Evolutionary conservation across 306 rosid genomes (phyloP).

Genomic region (Cajanus cajan): DNA sequence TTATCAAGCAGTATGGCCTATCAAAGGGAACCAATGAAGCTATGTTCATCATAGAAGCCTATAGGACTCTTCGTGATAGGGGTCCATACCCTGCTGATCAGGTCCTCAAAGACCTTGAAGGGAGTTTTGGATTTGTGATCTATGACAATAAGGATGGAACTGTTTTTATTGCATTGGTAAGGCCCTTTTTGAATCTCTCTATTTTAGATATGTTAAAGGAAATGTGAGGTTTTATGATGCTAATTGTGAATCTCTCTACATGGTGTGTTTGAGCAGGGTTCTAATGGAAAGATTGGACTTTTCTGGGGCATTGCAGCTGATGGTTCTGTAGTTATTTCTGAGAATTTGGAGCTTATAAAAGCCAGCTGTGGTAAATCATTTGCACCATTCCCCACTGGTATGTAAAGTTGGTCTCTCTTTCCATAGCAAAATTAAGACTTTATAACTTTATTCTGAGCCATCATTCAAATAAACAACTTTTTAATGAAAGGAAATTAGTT

Average conservation of each 20-base stretch:
- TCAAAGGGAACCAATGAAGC: constrained; percentile 81
- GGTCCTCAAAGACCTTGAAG: constrained; percentile 86
- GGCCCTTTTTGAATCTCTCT: background rate
- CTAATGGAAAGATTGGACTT: constrained; percentile 56
- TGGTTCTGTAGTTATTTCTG: constrained; percentile 80
- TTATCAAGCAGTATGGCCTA: constrained; percentile 73
- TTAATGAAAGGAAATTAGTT: background rate
- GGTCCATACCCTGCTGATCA: constrained; percentile 96
- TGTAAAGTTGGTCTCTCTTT: constrained; percentile 1
- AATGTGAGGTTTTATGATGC: background rate
- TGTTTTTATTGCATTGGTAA: constrained; percentile 76
- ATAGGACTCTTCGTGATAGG: constrained; percentile 82
- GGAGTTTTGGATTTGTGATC: constrained; percentile 77
- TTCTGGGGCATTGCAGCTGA: constrained; percentile 86
- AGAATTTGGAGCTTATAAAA: constrained; percentile 64
- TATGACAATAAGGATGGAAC: constrained; percentile 60
- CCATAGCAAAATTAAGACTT: background rate
- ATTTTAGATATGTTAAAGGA: background rate
- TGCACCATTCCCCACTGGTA: constrained; percentile 92
- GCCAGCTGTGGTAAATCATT: constrained; percentile 82
- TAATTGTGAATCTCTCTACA: background rate
- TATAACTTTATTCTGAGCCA: background rate
- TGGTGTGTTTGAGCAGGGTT: constrained; percentile 54
- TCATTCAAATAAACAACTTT: background rate
- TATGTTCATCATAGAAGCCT: constrained; percentile 73